Evolutionary conservation across 2,329 filamentous ascomycete species (phyloP).

Genomic region (Fusarium kyushuense): DNA sequence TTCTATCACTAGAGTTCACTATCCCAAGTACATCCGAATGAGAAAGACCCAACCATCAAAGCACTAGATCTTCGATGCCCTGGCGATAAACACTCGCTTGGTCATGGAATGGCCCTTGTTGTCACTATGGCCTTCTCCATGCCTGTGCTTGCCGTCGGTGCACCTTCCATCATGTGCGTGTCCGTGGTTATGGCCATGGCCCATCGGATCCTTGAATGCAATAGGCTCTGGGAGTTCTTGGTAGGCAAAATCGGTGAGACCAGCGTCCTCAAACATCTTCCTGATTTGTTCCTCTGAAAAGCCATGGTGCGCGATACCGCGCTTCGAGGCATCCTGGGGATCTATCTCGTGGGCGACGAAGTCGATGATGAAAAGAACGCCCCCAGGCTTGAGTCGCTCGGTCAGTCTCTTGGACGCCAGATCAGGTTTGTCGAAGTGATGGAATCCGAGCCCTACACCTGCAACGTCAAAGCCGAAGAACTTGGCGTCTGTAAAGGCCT

Average conservation of each 20-base stretch:
- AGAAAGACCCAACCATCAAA: neutral
- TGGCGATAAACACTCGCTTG: constrained; percentile 59
- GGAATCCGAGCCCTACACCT: constrained; percentile 71
- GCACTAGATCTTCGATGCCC: constrained; percentile 56
- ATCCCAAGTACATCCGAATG: neutral
- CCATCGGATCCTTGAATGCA: constrained; percentile 52
- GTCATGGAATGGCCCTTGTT: constrained; percentile 3
- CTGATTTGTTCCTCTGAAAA: constrained; percentile 72
- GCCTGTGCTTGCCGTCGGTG: neutral
- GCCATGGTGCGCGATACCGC: constrained; percentile 73
- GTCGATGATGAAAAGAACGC: constrained; percentile 76
- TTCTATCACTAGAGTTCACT: neutral
- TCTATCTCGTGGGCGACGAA: constrained; percentile 67
- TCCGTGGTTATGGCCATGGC: constrained; percentile 15
- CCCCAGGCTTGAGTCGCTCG: constrained; percentile 72
- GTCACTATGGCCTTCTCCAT: constrained; percentile 24
- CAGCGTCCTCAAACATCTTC: constrained; percentile 72
- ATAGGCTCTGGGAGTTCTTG: constrained; percentile 64
- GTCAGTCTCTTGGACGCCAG: constrained; percentile 70
- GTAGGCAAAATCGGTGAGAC: constrained; percentile 69
- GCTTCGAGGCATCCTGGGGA: constrained; percentile 41
- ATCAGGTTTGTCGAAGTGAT: constrained; percentile 75
- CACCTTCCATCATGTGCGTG: neutral
- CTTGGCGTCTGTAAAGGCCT: constrained; percentile 67
- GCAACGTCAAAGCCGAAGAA: constrained; percentile 78